Conservation (phyloP, 164 flowering plant genomes). For the Nelumbo lutea region DNA sequence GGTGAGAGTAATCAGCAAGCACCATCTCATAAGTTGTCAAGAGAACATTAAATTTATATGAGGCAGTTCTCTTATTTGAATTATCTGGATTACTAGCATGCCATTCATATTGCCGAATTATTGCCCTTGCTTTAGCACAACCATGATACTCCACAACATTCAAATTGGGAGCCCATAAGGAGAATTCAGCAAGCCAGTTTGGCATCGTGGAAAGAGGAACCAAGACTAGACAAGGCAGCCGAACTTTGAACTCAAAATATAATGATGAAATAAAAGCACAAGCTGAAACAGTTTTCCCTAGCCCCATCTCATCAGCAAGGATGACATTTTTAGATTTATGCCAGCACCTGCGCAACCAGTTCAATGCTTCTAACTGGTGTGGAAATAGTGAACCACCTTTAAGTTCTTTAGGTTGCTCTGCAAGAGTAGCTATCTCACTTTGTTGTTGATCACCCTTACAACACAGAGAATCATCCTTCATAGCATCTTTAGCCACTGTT, state of each 20-base stretch:
- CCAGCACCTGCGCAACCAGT: constrained; percentile 98
- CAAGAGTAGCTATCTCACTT: constrained; percentile 55
- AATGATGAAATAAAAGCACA: constrained; percentile 88
- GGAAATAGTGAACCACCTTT: constrained; percentile 89
- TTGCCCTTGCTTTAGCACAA: constrained; percentile 79
- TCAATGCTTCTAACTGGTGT: constrained; percentile 96
- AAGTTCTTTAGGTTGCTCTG: constrained; percentile 86
- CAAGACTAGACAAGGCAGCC: constrained; percentile 80
- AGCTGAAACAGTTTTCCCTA: constrained; percentile 97
- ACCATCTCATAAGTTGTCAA: constrained; percentile 98
- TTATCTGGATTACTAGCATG: constrained; percentile 49
- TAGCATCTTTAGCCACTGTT: constrained; percentile 52
- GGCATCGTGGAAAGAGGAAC: constrained; percentile 99
- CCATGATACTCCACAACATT: constrained; percentile 99
- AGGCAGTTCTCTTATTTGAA: constrained; percentile 36
- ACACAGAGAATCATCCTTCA: constrained; percentile 20
- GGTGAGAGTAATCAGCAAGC: constrained; percentile 77
- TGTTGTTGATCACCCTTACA: constrained; percentile 28
- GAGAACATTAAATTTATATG: constrained; percentile 81
- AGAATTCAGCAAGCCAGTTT: constrained; percentile 94
- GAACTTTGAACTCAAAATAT: constrained; percentile 70
- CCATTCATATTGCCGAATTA: constrained; percentile 97
- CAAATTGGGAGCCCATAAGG: constrained; percentile 86
- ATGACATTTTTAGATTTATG: constrained; percentile 84
- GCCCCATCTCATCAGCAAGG: constrained; percentile 99